Evolutionary conservation across 2,329 filamentous ascomycete genomes (phyloP).

Genomic region (Aspergillus brasiliensis): DNA sequence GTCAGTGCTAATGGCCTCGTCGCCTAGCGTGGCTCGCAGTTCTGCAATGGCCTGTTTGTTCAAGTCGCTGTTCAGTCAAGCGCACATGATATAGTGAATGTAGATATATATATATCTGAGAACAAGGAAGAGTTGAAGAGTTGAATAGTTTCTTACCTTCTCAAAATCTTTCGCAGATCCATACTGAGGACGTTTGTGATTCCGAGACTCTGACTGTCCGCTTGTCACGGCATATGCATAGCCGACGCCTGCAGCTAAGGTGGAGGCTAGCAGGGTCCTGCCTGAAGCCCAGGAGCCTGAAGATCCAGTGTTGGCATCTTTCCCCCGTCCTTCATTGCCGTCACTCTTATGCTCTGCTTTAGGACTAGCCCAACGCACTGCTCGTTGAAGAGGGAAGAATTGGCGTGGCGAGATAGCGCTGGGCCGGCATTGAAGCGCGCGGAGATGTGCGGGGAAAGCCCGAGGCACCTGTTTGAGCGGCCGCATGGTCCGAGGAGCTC

Average conservation of each 20-base stretch:
- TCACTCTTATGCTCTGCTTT: not conserved
- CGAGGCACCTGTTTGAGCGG: constrained; percentile 22
- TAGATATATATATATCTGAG: not conserved
- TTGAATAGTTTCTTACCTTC: constrained; percentile 31
- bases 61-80: not conserved
- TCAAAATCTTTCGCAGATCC: constrained; percentile 42
- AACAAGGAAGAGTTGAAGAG: too few relatives aligned
- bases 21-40: constrained; percentile 55
- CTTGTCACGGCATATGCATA: constrained; percentile 54
- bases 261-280: constrained; percentile 51
- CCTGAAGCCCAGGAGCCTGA: constrained; percentile 48
- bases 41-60: constrained; percentile 57
- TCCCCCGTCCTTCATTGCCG: constrained; percentile 12
- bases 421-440: constrained; percentile 25
- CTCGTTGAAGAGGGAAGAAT: constrained; percentile 6
- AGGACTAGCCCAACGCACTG: constrained; percentile 25
- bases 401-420: constrained; percentile 17
- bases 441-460: constrained; percentile 31
- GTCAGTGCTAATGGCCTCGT: constrained; percentile 65
- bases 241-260: constrained; percentile 54
- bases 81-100: too few relatives aligned
- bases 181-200: constrained; percentile 35
- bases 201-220: constrained; percentile 20
- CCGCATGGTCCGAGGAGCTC: constrained; percentile 25
- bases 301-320: constrained; percentile 19